Conservation (phyloP, 2,329 filamentous ascomycete genomes). For the Fusarium multiceps region DNA sequence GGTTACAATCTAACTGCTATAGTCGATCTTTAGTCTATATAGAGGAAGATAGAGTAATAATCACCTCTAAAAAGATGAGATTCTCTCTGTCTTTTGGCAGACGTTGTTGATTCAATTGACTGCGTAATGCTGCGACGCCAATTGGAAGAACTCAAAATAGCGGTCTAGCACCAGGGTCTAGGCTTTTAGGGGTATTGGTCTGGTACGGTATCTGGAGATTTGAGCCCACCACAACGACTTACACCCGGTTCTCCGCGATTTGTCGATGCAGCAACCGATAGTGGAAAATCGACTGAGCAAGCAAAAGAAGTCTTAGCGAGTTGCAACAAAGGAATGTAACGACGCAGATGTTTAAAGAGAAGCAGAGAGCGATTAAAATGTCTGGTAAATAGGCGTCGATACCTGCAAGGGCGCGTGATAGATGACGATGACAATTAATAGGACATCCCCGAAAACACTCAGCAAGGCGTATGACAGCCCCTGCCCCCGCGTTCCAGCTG, state of each 20-base stretch:
- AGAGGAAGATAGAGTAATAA: background rate
- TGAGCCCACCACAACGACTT: constrained; percentile 34
- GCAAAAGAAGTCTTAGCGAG: constrained; percentile 4
- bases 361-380: background rate
- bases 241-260: constrained; percentile 35
- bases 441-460: background rate
- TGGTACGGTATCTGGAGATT: constrained; percentile 16
- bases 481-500: constrained; percentile 12
- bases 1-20: constrained; percentile 17
- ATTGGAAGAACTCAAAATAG: constrained; percentile 49
- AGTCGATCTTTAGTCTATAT: constrained; percentile 5
- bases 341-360: background rate
- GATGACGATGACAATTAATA: constrained; percentile 38
- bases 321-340: constrained; percentile 9
- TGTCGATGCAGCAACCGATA: constrained; percentile 34
- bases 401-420: constrained; percentile 28
- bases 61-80: background rate
- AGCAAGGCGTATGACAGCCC: constrained; percentile 2
- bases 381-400: background rate
- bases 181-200: constrained; percentile 14
- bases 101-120: constrained; percentile 11
- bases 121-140: constrained; percentile 49
- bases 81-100: background rate
- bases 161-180: constrained; percentile 40
- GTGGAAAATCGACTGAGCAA: constrained; percentile 20